Base-by-base conservation (phyloP, 2,329 filamentous ascomycete genomes). In the Trichoderma sp. region DNA sequence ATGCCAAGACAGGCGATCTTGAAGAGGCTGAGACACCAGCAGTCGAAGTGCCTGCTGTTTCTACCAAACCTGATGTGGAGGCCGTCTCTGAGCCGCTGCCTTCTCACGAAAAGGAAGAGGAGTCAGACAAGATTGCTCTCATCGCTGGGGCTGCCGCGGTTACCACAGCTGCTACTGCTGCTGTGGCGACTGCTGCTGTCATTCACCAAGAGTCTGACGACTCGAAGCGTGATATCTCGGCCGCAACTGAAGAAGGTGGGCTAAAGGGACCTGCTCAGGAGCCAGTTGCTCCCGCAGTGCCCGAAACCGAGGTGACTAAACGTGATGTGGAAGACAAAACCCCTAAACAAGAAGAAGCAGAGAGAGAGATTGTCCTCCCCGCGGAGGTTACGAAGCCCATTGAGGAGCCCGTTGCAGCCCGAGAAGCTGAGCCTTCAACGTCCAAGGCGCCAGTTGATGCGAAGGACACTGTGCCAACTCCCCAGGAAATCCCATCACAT, bases 1-100 rank as follows among this genome's bases (percentile, higher is more conserved):
- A 71, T 79, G 76, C 80, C 81, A 76, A 77, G 71, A 74, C 71
- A 71, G 76, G 33, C 56, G 29, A 63, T 56, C 63, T 62, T 62
- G 72, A 68, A 53, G 62, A 35, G 72, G 56, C 56, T 69, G 72
- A 75, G 38, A 68, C 64, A 62, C 64, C 72, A 56, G 64, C 71
- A 35, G 59, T 73, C 38, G 64, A 75, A 33, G 65, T 71, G 35
- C 50, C 71, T 75, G 31, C 68, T 71, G 68, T 75, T 71, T 60
- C 35, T 33, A 62, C 71, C 35, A 74, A 79, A 69, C 45, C 73
- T 74, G 59, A 69, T 73, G 72, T 64, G 33, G 59, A 76, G 45
- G 24, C 56, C 21, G 29, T 73, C 31, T 72, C 74, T 66, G 68
- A 72, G 74, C 60, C 53, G 59, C 59, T 64, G 66, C 64, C 64